These are phyloP conservation scores for Chytriomyces sp. DNA, from an alignment of 192 early-diverging fungal species.

Conservation along the genomic window DNA sequence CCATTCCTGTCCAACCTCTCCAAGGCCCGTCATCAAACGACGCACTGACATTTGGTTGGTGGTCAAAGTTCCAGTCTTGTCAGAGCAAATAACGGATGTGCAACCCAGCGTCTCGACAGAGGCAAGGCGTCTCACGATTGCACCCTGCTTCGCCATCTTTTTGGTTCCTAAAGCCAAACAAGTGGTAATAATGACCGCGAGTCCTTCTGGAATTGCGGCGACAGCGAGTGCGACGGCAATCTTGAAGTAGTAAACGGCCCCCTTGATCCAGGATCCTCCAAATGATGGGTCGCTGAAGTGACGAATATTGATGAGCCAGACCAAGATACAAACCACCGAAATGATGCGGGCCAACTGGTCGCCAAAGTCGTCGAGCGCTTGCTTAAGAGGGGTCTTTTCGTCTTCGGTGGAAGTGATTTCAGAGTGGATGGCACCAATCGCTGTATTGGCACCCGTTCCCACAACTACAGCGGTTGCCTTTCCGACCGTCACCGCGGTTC, in stretches of 20 bases:
- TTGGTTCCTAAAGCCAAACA: conserved; percentile 96
- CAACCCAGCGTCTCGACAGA: conserved; percentile 97
- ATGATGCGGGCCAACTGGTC: conserved; percentile 63
- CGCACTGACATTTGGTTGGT: conserved; percentile 70
- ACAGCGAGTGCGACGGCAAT: conserved; percentile 98
- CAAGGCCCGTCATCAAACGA: conserved; percentile 13
- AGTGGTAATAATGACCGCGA: conserved; percentile 96
- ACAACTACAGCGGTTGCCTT: conserved; percentile 88
- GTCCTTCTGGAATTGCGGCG: conserved; percentile 98
- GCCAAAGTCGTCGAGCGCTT: conserved; percentile 94
- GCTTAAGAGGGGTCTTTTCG: conserved; percentile 95
- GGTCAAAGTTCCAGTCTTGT: conserved; percentile 22
- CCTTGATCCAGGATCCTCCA: conserved; percentile 79
- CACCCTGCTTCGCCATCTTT: conserved; percentile 94
- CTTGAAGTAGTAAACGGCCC: conserved; percentile 98
- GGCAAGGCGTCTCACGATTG: conserved; percentile 91
- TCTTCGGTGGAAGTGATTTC: conserved; percentile 80
- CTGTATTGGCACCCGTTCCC: conserved; percentile 82
- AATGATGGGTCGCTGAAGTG: conserved; percentile 87
- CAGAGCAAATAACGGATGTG: conserved; percentile 94
- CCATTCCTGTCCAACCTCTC: conserved; percentile 56
- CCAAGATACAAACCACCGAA: conserved; percentile 82
- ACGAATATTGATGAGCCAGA: conserved; percentile 97
- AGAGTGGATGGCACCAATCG: conserved; percentile 92
- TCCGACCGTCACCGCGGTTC: conserved; percentile 89